A percentile compares a stretch with the other conserved stretches of the same genome.
Evolutionary conservation across 2,329 filamentous ascomycete genomes (phyloP).

Genomic region (Microsporum audouinii): DNA sequence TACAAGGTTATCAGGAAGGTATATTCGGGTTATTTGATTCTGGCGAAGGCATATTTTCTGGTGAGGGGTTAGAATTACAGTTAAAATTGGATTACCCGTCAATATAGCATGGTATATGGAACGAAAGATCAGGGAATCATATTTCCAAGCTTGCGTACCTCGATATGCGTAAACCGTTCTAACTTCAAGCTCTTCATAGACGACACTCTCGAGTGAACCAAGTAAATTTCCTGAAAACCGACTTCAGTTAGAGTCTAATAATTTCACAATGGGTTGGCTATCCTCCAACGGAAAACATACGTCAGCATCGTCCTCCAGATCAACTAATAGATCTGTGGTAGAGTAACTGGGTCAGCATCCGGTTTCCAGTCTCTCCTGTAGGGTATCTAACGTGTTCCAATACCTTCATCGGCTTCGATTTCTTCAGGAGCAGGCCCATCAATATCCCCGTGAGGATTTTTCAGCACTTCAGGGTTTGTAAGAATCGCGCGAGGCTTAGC

Average conservation of each 20-base stretch:
- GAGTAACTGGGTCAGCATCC: background rate
- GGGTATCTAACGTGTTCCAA: constrained; percentile 5
- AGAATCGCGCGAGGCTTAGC: constrained; percentile 44
- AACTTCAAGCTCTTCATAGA: constrained; percentile 70
- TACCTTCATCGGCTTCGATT: constrained; percentile 73
- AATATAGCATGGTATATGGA: background rate
- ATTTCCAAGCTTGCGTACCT: constrained; percentile 30
- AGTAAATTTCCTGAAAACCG: constrained; percentile 59
- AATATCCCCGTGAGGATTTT: constrained; percentile 70
- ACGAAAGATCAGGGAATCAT: background rate
- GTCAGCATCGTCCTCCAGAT: constrained; percentile 44
- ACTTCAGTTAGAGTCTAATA: background rate
- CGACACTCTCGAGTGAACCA: constrained; percentile 73
- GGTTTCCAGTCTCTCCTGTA: background rate
- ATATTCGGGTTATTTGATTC: constrained; percentile 72
- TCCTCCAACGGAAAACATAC: constrained; percentile 21
- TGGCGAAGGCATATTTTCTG: constrained; percentile 78
- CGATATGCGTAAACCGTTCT: constrained; percentile 66
- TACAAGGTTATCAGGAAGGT: constrained; percentile 57
- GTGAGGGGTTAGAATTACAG: background rate
- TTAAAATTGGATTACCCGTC: background rate
- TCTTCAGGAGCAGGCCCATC: constrained; percentile 57
- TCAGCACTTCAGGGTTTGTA: constrained; percentile 67
- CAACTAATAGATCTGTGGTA: constrained; percentile 46
- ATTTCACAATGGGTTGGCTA: too few relatives aligned